phyloP scores from a whole-genome alignment of 78 protist genomes.

The Dictyostelium discoideum region DNA sequence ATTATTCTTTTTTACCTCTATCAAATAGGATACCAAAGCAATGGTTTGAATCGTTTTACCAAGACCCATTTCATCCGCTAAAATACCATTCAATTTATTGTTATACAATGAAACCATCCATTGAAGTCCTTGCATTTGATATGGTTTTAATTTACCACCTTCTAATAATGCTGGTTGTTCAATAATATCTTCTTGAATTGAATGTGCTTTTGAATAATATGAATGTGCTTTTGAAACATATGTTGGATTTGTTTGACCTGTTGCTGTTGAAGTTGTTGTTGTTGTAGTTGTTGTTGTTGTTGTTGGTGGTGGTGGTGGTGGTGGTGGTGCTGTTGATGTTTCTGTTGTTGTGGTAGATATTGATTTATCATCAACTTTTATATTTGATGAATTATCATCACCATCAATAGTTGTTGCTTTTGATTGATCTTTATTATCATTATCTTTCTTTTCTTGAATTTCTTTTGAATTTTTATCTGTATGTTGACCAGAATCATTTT shows the following conservation, averaged over 20 bases:
- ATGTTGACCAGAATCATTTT: not conserved
- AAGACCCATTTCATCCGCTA: slow-evolving; percentile 94
- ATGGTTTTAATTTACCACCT: slow-evolving; percentile 91
- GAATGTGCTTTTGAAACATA: slow-evolving; percentile 50
- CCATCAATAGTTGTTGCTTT: not conserved
- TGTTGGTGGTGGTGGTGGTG: not conserved
- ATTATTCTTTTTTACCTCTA: slow-evolving; percentile 60
- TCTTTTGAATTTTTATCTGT: slow-evolving; percentile 38
- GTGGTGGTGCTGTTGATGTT: not conserved
- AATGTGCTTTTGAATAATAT: slow-evolving; percentile 80
- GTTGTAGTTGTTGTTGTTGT: not conserved
- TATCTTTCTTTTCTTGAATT: not conserved
- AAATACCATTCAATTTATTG: slow-evolving; percentile 94
- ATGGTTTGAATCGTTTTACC: slow-evolving; percentile 98
- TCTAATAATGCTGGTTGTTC: slow-evolving; percentile 64
- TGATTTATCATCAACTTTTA: not conserved
- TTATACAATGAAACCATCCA: slow-evolving; percentile 93
- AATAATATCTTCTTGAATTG: slow-evolving; percentile 69
- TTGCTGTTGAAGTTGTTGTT: not conserved
- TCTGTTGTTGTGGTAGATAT: not conserved
- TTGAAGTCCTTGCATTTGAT: slow-evolving; percentile 97
- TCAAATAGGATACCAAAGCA: slow-evolving; percentile 87
- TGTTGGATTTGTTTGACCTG: not conserved
- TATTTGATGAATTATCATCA: not conserved
- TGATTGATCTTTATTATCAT: not conserved